Evolutionary conservation across 306 rosid species (phyloP).

Genomic region (Vigna trinervia): DNA sequence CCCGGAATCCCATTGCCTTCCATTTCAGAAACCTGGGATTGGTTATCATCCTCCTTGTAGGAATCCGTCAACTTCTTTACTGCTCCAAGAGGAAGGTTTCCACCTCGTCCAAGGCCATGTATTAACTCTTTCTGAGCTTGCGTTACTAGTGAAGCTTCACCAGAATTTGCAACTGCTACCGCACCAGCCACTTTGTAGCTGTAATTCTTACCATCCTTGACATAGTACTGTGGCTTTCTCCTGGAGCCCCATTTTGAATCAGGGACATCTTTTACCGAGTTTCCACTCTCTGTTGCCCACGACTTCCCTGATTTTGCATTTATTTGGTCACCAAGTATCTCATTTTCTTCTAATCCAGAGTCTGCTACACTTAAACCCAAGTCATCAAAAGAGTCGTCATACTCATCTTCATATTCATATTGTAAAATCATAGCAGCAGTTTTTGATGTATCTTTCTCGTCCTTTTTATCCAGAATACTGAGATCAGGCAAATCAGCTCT

Average conservation of each 20-base stretch:
- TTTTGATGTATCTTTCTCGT: slow-evolving; percentile 52
- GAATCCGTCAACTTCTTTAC: slow-evolving; percentile 71
- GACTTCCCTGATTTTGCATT: slow-evolving; percentile 53
- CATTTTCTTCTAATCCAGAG: slow-evolving; percentile 73
- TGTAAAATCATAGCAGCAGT: slow-evolving; percentile 66
- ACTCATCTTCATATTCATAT: slow-evolving; percentile 95
- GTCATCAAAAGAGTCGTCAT: slow-evolving; percentile 96
- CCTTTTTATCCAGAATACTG: slow-evolving; percentile 61
- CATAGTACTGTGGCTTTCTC: slow-evolving; percentile 85
- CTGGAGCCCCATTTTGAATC: slow-evolving; percentile 92
- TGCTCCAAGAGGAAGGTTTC: slow-evolving; percentile 92
- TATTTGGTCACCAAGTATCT: slow-evolving; percentile 49
- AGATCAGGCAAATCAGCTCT: slow-evolving; percentile 56
- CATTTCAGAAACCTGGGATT: slow-evolving; percentile 48
- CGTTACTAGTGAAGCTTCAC: slow-evolving; percentile 73
- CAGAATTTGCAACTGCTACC: slow-evolving; percentile 80
- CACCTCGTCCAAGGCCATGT: slow-evolving; percentile 96
- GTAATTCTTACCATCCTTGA: slow-evolving; percentile 97
- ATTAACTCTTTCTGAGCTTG: slow-evolving; percentile 75
- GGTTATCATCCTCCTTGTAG: slow-evolving; percentile 55
- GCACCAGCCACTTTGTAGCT: slow-evolving; percentile 96
- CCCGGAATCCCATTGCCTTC: slow-evolving; percentile 56
- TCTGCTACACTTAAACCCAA: slow-evolving; percentile 93
- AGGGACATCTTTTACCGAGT: slow-evolving; percentile 53
- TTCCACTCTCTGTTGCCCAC: slow-evolving; percentile 53